Base-by-base conservation (phyloP, 2,329 filamentous ascomycete species). In the Colletotrichum horii region DNA sequence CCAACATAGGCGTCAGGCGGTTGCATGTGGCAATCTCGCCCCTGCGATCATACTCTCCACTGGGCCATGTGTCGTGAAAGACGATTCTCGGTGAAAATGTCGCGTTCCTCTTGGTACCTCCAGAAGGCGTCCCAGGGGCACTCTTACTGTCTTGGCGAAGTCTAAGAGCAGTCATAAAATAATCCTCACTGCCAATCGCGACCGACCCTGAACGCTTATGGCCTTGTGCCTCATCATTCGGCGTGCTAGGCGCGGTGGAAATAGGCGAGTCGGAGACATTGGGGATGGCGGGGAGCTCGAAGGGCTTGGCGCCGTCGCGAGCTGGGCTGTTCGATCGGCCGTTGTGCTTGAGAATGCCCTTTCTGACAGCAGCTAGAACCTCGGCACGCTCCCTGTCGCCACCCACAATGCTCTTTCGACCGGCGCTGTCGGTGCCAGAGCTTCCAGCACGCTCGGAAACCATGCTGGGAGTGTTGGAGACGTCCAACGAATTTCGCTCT, bases 21-120 rank as follows among this genome's bases (percentile, higher is more conserved):
- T 99, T 99, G 91, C 97, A 99, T 2, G 97, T 99, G 14, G 97
- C 96, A 86, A 98, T 94, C 76, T 99, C 97, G 70, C 97, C 97
- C 70, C 97, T 93, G 77, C 97, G 94, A 84, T 99, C 97, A 82
- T 99, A 99, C 84, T 99, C 97, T 80, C 94, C 94, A 82, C 94
- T 95, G 4, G 96, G 96, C 96, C 96, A 99, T 9, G 96, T 98
- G 82, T 99, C 97, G 83, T 98, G 93, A 83, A 98, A 98, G 77
- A 98, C 93, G 67, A 98, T 95, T 55, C 96, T 93, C 62, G 96
- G 96, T 81, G 96, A 98, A 85, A 98, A 99, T 0, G 92, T 94
- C 2, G 92, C 91, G 78, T 88, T 91, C 34, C 92, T 90, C 84
- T 92, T 93, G 65, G 86, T 82, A n/a, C 86, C 85, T 24, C 92